Conservation (phyloP, 768 basidiomycete species). For the Goffeauzyma gilvescens region DNA sequence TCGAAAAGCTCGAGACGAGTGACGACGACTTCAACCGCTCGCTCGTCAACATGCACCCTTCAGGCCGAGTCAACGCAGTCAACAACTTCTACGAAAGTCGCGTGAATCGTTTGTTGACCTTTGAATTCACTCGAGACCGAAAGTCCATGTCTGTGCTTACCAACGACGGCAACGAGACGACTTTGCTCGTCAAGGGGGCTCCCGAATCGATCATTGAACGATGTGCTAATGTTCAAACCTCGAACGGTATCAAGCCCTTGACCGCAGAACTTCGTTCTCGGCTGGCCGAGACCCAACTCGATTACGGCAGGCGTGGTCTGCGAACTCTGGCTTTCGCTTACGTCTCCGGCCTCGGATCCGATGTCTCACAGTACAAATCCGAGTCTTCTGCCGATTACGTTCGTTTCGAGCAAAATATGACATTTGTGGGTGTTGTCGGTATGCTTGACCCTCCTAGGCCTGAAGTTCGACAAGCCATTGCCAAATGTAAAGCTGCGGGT, state of each 20-base stretch:
- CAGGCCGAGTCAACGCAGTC: constrained; percentile 57
- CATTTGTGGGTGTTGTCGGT: constrained; percentile 85
- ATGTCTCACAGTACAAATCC: constrained; percentile 62
- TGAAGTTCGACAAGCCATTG: constrained; percentile 68
- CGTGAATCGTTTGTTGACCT: constrained; percentile 68
- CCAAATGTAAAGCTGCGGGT: constrained; percentile 76
- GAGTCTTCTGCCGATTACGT: constrained; percentile 63
- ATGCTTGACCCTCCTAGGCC: constrained; percentile 97
- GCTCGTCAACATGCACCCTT: constrained; percentile 41
- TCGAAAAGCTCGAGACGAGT: constrained; percentile 73
- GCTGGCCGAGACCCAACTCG: constrained; percentile 47
- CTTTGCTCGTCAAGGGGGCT: constrained; percentile 84
- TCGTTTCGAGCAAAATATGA: constrained; percentile 75
- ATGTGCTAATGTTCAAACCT: constrained; percentile 39
- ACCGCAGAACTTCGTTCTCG: constrained; percentile 42
- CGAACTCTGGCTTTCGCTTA: constrained; percentile 85
- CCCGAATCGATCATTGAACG: constrained; percentile 87
- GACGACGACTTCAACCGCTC: constrained; percentile 38
- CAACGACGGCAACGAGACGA: constrained; percentile 40
- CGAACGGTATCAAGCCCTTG: constrained; percentile 46
- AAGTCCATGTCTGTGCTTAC: constrained; percentile 99
- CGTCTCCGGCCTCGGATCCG: constrained; percentile 53
- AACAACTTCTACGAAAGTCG: constrained; percentile 60
- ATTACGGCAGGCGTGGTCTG: constrained; percentile 64
- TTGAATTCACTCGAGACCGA: constrained; percentile 93